Percentiles rank a stretch among this genome's conserved stretches.
phyloP scores from a whole-genome alignment of 768 basidiomycete species.

The Russula brevipes region DNA sequence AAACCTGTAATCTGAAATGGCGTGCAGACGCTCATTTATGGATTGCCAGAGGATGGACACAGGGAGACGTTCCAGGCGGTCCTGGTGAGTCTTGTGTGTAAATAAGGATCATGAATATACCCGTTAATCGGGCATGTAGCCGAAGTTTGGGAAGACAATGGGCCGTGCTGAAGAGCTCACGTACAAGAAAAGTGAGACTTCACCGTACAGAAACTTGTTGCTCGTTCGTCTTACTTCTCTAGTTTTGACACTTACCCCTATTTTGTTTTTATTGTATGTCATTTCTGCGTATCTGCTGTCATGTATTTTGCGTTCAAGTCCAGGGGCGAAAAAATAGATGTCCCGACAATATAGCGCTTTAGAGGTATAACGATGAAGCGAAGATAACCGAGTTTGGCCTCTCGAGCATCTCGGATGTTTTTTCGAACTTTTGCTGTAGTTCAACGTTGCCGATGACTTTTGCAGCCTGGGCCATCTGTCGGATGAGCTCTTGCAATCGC shows the following conservation, averaged over 20 bases:
- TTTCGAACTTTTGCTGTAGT: conserved; percentile 89
- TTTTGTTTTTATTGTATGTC: not conserved
- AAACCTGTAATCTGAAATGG: not conserved
- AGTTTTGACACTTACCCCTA: not conserved
- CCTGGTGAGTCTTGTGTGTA: conserved; percentile 34
- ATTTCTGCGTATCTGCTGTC: not conserved
- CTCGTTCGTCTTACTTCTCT: not conserved
- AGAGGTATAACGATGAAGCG: conserved; percentile 81
- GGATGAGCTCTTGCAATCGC: conserved; percentile 85
- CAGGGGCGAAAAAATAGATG: not conserved
- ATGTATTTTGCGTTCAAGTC: not conserved
- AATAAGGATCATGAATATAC: not conserved
- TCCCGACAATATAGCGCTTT: conserved; percentile 13
- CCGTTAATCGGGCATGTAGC: conserved; percentile 31
- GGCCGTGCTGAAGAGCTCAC: conserved; percentile 36
- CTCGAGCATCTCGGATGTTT: conserved; percentile 87
- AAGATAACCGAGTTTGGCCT: conserved; percentile 92
- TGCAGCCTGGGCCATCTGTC: conserved; percentile 94
- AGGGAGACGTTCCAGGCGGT: conserved; percentile 51
- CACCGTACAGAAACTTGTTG: not conserved
- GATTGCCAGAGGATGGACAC: conserved; percentile 62
- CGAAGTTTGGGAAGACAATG: conserved; percentile 51
- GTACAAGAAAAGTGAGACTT: not conserved
- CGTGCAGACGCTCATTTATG: conserved; percentile 46
- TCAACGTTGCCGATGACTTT: conserved; percentile 96